A percentile compares a stretch with the other conserved stretches of the same genome.
Conservation (phyloP, 2,329 filamentous ascomycete genomes). For the Neofusicoccum sp. region DNA sequence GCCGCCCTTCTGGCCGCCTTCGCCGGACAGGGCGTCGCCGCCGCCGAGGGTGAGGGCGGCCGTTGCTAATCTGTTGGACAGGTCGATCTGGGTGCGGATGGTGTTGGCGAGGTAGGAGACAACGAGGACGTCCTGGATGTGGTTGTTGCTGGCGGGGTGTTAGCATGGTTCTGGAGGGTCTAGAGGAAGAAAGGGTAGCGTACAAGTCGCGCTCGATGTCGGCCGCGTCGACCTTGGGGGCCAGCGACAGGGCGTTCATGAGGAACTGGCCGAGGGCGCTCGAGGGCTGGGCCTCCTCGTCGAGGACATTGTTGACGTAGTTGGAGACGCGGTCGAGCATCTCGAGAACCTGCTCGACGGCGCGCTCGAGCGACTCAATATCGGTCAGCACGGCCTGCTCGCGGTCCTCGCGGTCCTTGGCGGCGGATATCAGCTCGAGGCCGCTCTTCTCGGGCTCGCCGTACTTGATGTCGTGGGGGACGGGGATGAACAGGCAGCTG, state of each 20-base stretch:
- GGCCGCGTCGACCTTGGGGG: conserved; percentile 88
- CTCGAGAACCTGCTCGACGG: conserved; percentile 82
- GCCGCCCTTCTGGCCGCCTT: conserved; percentile 37
- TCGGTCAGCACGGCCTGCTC: conserved; percentile 77
- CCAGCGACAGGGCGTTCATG: conserved; percentile 88
- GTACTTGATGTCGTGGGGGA: conserved; percentile 92
- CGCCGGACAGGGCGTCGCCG: conserved; percentile 40
- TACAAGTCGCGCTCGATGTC: conserved; percentile 95
- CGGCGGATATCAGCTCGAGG: conserved; percentile 81
- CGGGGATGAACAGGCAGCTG: conserved; percentile 95
- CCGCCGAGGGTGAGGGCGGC: conserved; percentile 54
- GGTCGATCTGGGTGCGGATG: conserved; percentile 97
- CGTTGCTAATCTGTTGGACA: conserved; percentile 89
- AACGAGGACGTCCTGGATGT: conserved; percentile 98
- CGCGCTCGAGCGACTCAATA: conserved; percentile 84
- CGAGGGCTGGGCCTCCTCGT: conserved; percentile 88
- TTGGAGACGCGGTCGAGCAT: conserved; percentile 89
- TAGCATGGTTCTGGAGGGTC: conserved; percentile 31
- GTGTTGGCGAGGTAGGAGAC: conserved; percentile 98
- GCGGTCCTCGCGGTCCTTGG: conserved; percentile 77
- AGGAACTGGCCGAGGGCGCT: conserved; percentile 93
- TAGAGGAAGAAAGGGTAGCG: conserved; percentile 33
- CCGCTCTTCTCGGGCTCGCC: conserved; percentile 75
- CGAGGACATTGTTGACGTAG: conserved; percentile 91
- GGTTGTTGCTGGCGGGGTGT: conserved; percentile 73